Conservation (phyloP, 2,329 filamentous ascomycete species). For the Apiospora pterosperma region DNA sequence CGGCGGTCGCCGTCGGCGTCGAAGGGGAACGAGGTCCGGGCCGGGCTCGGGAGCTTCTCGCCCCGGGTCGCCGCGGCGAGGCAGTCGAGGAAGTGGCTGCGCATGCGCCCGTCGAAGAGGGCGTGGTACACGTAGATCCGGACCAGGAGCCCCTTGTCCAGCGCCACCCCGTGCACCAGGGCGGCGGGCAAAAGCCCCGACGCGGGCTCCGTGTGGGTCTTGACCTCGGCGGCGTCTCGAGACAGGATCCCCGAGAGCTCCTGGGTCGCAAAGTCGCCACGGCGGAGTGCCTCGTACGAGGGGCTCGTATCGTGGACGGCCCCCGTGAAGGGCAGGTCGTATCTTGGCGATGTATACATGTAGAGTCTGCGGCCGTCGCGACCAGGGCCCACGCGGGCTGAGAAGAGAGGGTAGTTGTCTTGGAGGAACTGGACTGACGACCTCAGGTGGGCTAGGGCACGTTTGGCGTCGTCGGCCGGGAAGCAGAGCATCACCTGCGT, state of each 20-base stretch:
- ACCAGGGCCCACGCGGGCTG: neutral
- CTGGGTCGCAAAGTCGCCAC: neutral
- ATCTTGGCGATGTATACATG: neutral
- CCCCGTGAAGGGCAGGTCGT: neutral
- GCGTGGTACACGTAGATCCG: neutral
- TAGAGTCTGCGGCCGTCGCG: neutral
- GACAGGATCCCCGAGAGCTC: neutral
- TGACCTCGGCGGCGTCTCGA: neutral
- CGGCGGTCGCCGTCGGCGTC: neutral
- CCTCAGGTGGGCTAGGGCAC: neutral
- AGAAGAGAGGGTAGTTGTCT: neutral
- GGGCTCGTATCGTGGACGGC: neutral
- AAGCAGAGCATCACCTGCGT: constrained; percentile 8
- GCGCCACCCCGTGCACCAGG: constrained; percentile 11
- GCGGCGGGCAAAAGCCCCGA: constrained; percentile 3
- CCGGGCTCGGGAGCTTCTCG: neutral
- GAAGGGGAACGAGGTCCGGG: neutral
- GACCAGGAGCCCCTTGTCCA: constrained; percentile 3
- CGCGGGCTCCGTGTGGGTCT: too few relatives aligned
- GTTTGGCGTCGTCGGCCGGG: neutral
- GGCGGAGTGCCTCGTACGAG: neutral
- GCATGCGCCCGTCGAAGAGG: neutral
- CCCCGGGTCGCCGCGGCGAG: neutral
- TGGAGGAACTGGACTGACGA: neutral
- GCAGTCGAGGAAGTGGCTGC: neutral